Evolutionary conservation across 2,329 filamentous ascomycete species (phyloP).

Genomic region (Hysterium pulicare): DNA sequence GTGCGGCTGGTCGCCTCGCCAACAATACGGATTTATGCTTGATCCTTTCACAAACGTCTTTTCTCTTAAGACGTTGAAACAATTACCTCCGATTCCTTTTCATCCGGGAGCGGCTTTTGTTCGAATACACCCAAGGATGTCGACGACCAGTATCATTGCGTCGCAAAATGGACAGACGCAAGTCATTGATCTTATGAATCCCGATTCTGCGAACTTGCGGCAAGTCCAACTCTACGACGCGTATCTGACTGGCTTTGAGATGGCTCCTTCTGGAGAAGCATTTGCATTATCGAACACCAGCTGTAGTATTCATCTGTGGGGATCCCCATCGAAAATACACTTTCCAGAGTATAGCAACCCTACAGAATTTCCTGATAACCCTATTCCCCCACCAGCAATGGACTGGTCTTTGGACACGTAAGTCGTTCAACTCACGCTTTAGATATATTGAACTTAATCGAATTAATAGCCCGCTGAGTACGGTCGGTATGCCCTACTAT

Average conservation of each 20-base stretch:
- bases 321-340: conserved; percentile 77
- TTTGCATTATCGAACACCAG: conserved; percentile 77
- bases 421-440: conserved; percentile 29
- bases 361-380: conserved; percentile 66
- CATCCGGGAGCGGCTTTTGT: conserved; percentile 92
- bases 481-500: conserved; percentile 90
- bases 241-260: conserved; percentile 76
- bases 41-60: conserved; percentile 95
- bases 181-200: conserved; percentile 92
- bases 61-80: conserved; percentile 84
- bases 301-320: conserved; percentile 80
- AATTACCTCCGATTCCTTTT: conserved; percentile 85
- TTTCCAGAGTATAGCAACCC: conserved; percentile 80
- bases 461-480: conserved; percentile 66
- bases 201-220: conserved; percentile 78
- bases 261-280: conserved; percentile 84
- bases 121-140: conserved; percentile 92
- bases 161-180: conserved; percentile 93
- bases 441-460: conserved; percentile 8
- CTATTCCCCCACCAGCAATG: conserved; percentile 57
- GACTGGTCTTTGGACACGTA: conserved; percentile 71
- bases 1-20: conserved; percentile 85
- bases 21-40: conserved; percentile 74
- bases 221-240: conserved; percentile 72
- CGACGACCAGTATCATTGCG: conserved; percentile 89